Conservation (phyloP, 2,329 filamentous ascomycete species). For the Aspergillus sp. region DNA sequence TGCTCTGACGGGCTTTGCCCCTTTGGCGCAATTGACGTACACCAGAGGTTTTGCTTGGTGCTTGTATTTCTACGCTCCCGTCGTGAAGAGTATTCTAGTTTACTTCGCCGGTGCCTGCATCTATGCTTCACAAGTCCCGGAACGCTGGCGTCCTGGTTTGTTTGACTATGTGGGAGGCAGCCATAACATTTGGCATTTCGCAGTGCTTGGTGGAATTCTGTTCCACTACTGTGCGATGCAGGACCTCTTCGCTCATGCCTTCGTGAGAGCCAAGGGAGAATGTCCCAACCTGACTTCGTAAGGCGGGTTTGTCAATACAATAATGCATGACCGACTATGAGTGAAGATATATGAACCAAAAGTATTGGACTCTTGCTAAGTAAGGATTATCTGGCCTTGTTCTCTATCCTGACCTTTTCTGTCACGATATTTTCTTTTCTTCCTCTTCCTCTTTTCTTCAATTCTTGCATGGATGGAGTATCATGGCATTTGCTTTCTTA, state of each 20-base stretch:
- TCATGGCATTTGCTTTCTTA: not conserved
- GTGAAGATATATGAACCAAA: not conserved
- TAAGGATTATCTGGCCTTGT: slow-evolving; percentile 1
- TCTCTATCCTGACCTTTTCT: slow-evolving; percentile 1
- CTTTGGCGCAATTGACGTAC: slow-evolving; percentile 73
- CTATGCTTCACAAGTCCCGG: slow-evolving; percentile 87
- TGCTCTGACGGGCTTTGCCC: slow-evolving; percentile 80
- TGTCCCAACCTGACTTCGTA: slow-evolving; percentile 27
- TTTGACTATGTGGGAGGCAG: slow-evolving; percentile 95
- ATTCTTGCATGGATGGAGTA: slow-evolving; percentile 16
- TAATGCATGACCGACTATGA: not conserved
- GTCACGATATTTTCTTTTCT: slow-evolving; percentile 5
- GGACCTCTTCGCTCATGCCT: slow-evolving; percentile 77
- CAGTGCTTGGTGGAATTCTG: slow-evolving; percentile 89
- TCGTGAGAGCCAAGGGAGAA: slow-evolving; percentile 55
- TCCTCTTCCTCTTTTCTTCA: not conserved
- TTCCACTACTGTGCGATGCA: slow-evolving; percentile 98
- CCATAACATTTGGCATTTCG: slow-evolving; percentile 96
- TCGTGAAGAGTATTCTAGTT: slow-evolving; percentile 76
- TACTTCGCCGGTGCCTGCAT: slow-evolving; percentile 79
- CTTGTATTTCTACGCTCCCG: slow-evolving; percentile 80
- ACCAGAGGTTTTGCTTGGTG: slow-evolving; percentile 74
- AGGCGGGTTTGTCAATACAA: not conserved
- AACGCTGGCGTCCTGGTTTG: slow-evolving; percentile 83
- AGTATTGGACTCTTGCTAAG: no score